phyloP scores from a whole-genome alignment of 2,329 filamentous ascomycete species.

The Fusarium sterilihyphosum region DNA sequence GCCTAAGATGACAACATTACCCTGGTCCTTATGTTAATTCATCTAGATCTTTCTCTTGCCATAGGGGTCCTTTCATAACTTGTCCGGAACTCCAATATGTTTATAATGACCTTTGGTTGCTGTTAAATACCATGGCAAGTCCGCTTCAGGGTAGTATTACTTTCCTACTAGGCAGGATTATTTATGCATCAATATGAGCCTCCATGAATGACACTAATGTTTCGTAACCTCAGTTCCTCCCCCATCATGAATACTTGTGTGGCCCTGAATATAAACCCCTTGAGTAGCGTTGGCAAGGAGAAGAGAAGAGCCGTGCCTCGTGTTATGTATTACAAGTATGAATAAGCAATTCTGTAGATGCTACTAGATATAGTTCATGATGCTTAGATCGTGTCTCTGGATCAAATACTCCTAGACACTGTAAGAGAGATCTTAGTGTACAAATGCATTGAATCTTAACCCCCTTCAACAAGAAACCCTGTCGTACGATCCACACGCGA shows the following conservation, averaged over 20 bases:
- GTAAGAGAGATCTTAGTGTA: fast-evolving
- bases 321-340: fast-evolving
- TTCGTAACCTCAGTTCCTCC: fast-evolving
- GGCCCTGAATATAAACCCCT: fast-evolving
- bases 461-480: not conserved
- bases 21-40: not conserved
- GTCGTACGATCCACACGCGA: not conserved
- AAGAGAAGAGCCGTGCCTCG: fast-evolving
- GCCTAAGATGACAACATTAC: no score
- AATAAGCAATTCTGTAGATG: fast-evolving
- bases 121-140: fast-evolving
- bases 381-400: not conserved
- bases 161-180: not conserved
- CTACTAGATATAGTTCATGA: no score
- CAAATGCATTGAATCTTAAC: no score
- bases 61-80: fast-evolving
- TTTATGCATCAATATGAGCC: fast-evolving
- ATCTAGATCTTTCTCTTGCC: not conserved
- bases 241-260: not conserved
- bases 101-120: fast-evolving
- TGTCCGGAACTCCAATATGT: fast-evolving
- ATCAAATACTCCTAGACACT: not conserved
- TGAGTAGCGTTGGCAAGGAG: not conserved
- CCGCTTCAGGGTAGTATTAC: fast-evolving
- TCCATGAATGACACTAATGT: not conserved